Evolutionary conservation across 305 asterid species (phyloP).

Genomic region (Solanum chacoense): DNA sequence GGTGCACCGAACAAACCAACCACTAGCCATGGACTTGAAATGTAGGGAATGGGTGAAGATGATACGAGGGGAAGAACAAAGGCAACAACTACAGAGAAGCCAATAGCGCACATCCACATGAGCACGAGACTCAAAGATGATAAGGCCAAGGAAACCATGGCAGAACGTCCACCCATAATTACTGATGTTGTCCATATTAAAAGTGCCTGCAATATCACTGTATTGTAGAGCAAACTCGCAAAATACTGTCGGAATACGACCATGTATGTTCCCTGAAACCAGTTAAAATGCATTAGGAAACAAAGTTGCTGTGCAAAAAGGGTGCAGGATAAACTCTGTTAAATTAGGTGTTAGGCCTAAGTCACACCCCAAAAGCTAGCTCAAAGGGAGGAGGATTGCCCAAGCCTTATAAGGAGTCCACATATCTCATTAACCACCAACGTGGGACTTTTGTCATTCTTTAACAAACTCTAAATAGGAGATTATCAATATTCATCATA

Average conservation of each 20-base stretch:
- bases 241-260: constrained; percentile 57
- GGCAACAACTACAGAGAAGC: constrained; percentile 46
- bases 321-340: not conserved
- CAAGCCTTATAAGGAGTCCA: not conserved
- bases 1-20: constrained; percentile 79
- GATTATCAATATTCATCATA: not conserved
- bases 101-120: constrained; percentile 75
- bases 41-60: constrained; percentile 64
- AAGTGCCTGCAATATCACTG: constrained; percentile 73
- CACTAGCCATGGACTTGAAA: constrained; percentile 75
- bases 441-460: not conserved
- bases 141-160: constrained; percentile 45
- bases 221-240: constrained; percentile 74
- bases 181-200: constrained; percentile 66
- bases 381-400: not conserved
- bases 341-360: not conserved
- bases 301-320: not conserved
- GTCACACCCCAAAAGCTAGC: not conserved
- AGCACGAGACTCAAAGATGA: constrained; percentile 52
- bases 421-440: not conserved
- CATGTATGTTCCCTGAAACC: constrained; percentile 75
- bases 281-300: constrained; percentile 2
- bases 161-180: constrained; percentile 68
- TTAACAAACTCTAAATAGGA: not conserved
- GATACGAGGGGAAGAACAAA: constrained; percentile 55